Conservation (phyloP, 495 filamentous ascomycete genomes). For the Trichoderma asperelloides region DNA sequence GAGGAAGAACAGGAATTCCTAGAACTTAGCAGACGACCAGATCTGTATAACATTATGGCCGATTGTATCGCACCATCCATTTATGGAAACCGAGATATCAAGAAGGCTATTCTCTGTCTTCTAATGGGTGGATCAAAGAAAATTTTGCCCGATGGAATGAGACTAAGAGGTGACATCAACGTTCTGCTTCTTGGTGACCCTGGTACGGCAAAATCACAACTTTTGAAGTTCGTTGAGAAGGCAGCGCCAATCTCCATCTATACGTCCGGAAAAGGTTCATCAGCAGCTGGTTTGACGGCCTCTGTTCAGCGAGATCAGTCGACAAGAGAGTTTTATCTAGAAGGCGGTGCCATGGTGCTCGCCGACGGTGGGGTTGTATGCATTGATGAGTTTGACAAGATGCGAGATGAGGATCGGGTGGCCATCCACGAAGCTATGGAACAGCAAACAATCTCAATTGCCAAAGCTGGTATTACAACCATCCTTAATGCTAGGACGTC, state of each 20-base stretch:
- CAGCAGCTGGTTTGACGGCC: constrained; percentile 94
- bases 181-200: constrained; percentile 95
- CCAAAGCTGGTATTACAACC: constrained; percentile 97
- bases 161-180: constrained; percentile 96
- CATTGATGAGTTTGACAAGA: constrained; percentile 99
- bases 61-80: constrained; percentile 96
- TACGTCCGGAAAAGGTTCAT: constrained; percentile 97
- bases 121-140: constrained; percentile 97
- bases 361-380: constrained; percentile 97
- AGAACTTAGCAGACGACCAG: constrained; percentile 81
- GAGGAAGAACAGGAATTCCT: constrained; percentile 97
- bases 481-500: constrained; percentile 95
- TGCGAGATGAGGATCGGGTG: constrained; percentile 97
- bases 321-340: constrained; percentile 94
- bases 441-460: constrained; percentile 98
- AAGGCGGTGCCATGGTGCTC: constrained; percentile 98
- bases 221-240: constrained; percentile 97
- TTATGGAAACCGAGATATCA: constrained; percentile 93
- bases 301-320: constrained; percentile 90
- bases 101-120: constrained; percentile 95
- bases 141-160: constrained; percentile 97
- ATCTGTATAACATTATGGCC: constrained; percentile 84
- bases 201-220: constrained; percentile 95
- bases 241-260: constrained; percentile 96
- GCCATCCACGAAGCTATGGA: constrained; percentile 99